Evolutionary conservation across 306 rosid species (phyloP), one percentile per base, ranked within the genome.

Genomic region (Vigna unguiculata): DNA sequence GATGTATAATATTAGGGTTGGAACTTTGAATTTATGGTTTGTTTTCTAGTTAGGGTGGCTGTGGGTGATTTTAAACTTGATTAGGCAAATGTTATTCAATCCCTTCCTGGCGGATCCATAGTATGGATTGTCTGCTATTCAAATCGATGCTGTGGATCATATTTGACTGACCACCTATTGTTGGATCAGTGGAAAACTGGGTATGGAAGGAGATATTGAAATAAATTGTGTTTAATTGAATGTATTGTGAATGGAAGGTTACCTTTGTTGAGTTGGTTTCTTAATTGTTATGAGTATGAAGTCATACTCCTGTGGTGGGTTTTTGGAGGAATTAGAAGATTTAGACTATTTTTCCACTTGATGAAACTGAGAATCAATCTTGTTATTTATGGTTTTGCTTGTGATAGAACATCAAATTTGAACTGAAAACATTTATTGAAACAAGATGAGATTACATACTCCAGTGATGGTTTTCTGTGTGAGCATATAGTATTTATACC

Each of bases 21-120:
- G 64, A 60, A 32, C 1, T 41, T 9, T 41, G 69, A 14, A 32
- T 69, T 47, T 69, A 70, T 71, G 54, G 54, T 70, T 70, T 75
- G 9, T 30, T 7, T 46, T 60, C 59, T 59, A 16, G 25, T n/a
- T 43, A 22, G 78, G 78, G 19, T 5, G 19, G 78, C 17, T 24
- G 13, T 24, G 57, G 45, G 6, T 46, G 75, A 21, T 66, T 41
- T 17, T 11, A 41, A 12, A 9, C 71, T 43, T 2, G 34, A 19
- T 66, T 45, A 43, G 38, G 20, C 13, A 0, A 6, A 17, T 43
- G 20, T 24, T 6, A 6, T 21, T 2, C 70, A 63, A 19, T 19
- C 8, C 8, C n/a, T 52, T 53, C 22, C 5, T 12, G 46, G 53
- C 4, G 16, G 63, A 19, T 6, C 9, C 2, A 34, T 34, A 1